Percentiles rank a stretch among this genome's conserved stretches.
Evolutionary conservation across 306 rosid species (phyloP).

Genomic region (Ormosia semicastrata): DNA sequence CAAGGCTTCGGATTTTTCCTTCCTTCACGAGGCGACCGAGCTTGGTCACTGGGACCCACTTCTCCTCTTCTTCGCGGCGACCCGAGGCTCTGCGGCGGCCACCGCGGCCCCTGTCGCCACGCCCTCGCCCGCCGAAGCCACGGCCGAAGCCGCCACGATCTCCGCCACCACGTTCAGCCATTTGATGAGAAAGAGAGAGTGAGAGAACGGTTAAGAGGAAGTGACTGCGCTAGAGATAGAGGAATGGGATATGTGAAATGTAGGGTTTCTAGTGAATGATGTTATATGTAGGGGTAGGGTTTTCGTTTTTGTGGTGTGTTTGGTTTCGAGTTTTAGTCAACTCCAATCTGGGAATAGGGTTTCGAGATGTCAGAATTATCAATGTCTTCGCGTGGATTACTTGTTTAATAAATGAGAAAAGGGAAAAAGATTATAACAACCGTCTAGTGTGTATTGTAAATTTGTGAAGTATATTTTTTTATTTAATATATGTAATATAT

Average conservation of each 20-base stretch:
- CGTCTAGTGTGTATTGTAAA: too few relatives aligned
- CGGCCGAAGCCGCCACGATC: constrained; percentile 33
- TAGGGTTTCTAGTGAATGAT: background rate
- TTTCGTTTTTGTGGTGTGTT: background rate
- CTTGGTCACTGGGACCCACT: constrained; percentile 39
- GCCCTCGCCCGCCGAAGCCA: constrained; percentile 20
- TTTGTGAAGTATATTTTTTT: too few relatives aligned
- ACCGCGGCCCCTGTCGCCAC: constrained; percentile 31
- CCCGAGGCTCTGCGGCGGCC: constrained; percentile 9
- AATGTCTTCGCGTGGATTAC: too few relatives aligned
- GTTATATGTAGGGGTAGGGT: background rate
- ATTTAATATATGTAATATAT: too few relatives aligned
- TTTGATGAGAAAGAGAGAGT: background rate
- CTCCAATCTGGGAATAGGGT: too few relatives aligned
- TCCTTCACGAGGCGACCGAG: constrained; percentile 37
- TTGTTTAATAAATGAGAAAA: too few relatives aligned
- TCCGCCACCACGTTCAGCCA: constrained; percentile 38
- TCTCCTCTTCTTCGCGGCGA: constrained; percentile 34
- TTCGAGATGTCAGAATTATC: too few relatives aligned
- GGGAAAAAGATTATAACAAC: too few relatives aligned
- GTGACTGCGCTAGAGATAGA: background rate
- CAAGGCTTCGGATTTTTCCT: constrained; percentile 12
- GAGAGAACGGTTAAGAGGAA: background rate
- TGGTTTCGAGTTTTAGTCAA: background rate
- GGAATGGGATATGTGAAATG: background rate